Evolutionary conservation across 2,329 filamentous ascomycete genomes (phyloP).

Genomic region (Pezicula radicicola): DNA sequence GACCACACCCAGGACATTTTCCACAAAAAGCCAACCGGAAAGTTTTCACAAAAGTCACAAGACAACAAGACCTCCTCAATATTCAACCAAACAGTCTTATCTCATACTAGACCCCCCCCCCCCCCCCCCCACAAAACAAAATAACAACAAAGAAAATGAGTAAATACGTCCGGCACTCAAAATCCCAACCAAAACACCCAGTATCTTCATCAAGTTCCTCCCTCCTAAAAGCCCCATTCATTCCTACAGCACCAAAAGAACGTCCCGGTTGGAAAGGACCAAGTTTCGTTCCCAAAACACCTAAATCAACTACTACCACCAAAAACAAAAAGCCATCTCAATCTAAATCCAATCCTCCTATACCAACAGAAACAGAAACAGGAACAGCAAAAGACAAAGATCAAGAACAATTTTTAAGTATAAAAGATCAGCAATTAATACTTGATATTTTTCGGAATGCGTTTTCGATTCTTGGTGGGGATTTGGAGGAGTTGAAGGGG

Average conservation of each 20-base stretch:
- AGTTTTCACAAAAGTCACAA: too few relatives aligned
- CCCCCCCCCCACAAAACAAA: too few relatives aligned
- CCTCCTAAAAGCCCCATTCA: conserved; percentile 1
- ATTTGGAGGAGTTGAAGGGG: conserved; percentile 41
- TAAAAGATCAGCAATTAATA: too few relatives aligned
- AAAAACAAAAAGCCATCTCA: conserved; percentile 31
- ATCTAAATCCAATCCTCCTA: conserved; percentile 54
- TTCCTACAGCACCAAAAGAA: neutral
- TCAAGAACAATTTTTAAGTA: too few relatives aligned
- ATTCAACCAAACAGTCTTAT: too few relatives aligned
- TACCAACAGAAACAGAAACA: too few relatives aligned
- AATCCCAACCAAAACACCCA: conserved; percentile 12
- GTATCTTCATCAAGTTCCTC: conserved; percentile 7
- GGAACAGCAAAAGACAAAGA: too few relatives aligned
- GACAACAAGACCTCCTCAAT: too few relatives aligned
- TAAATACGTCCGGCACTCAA: conserved; percentile 11
- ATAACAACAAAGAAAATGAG: too few relatives aligned
- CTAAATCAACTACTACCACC: neutral
- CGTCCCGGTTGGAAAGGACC: conserved; percentile 9
- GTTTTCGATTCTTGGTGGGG: conserved; percentile 50
- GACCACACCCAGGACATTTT: too few relatives aligned
- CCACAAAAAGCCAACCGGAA: too few relatives aligned
- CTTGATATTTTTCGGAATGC: conserved; percentile 68
- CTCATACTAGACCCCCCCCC: too few relatives aligned
- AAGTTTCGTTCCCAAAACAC: conserved; percentile 2